Percentiles rank a stretch among this genome's conserved stretches.
phyloP scores from a whole-genome alignment of 371 early-diverging fungal species.

The Rhizopus sp. region DNA sequence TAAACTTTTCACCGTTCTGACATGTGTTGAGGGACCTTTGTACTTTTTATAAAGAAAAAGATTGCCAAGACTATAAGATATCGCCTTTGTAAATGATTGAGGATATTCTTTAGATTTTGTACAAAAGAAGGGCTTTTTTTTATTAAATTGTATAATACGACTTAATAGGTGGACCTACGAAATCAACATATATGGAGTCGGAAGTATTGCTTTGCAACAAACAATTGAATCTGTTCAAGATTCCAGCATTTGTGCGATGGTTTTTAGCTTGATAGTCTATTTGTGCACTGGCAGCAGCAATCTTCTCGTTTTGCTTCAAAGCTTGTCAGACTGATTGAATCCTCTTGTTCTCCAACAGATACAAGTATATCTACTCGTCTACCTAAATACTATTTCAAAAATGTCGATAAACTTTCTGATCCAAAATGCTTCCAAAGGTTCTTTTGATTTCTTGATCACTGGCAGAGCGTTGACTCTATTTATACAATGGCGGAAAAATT shows the following conservation, averaged over 20 bases:
- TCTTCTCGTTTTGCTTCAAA: not conserved
- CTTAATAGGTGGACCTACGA: not conserved
- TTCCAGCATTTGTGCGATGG: not conserved
- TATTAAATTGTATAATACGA: too few relatives aligned
- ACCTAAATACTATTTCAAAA: not conserved
- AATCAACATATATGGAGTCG: not conserved
- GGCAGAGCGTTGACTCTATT: too few relatives aligned
- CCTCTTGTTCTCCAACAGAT: not conserved
- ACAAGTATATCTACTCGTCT: not conserved
- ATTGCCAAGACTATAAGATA: not conserved
- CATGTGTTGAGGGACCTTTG: too few relatives aligned
- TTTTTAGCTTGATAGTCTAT: not conserved
- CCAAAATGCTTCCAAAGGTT: not conserved
- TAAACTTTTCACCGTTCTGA: too few relatives aligned
- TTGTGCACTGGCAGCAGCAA: not conserved
- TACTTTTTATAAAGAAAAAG: too few relatives aligned
- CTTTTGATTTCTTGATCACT: too few relatives aligned
- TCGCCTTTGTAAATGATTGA: not conserved
- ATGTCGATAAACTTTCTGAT: not conserved
- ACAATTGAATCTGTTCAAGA: constrained; percentile 1
- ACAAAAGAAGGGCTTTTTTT: not conserved
- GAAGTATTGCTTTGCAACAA: too few relatives aligned
- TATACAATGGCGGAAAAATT: too few relatives aligned
- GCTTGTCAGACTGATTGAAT: not conserved
- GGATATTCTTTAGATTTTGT: too few relatives aligned